phyloP scores from a whole-genome alignment of 2,329 filamentous ascomycete species.

The Triangularia setosa region DNA sequence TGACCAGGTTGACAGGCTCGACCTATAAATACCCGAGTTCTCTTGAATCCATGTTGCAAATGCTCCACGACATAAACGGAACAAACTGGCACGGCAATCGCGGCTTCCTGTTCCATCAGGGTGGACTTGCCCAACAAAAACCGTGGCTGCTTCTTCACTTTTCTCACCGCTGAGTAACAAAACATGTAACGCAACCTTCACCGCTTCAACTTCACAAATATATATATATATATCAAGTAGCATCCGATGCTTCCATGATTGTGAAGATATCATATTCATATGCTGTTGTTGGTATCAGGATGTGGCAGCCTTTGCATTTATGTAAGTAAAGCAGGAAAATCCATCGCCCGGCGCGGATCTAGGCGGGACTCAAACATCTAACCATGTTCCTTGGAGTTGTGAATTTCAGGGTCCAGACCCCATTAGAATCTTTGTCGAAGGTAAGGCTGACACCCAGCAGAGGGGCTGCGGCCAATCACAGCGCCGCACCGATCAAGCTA shows the following conservation, averaged over 20 bases:
- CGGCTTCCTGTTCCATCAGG: background rate
- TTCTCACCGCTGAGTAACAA: background rate
- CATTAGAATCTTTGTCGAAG: background rate
- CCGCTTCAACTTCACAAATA: background rate
- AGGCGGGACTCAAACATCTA: background rate
- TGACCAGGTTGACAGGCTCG: background rate
- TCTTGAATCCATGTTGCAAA: background rate
- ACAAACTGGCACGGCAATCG: background rate
- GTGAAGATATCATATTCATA: background rate
- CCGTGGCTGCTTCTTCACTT: background rate
- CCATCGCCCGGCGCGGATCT: conserved; percentile 11
- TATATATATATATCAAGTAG: background rate
- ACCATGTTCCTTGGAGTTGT: background rate
- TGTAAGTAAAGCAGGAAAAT: conserved; percentile 5
- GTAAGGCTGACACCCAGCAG: conserved; percentile 25
- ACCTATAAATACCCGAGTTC: background rate
- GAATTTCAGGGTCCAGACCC: conserved; percentile 14
- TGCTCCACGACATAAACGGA: background rate
- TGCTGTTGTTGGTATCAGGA: background rate
- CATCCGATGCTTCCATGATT: background rate
- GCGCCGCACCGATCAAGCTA: conserved; percentile 12
- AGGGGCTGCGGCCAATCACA: conserved; percentile 13
- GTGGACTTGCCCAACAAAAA: background rate
- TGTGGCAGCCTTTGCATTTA: background rate
- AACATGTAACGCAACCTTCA: background rate